These are phyloP conservation scores for Didymella pinodella DNA, from an alignment of 2,329 filamentous ascomycete genomes.

Conservation along the genomic window DNA sequence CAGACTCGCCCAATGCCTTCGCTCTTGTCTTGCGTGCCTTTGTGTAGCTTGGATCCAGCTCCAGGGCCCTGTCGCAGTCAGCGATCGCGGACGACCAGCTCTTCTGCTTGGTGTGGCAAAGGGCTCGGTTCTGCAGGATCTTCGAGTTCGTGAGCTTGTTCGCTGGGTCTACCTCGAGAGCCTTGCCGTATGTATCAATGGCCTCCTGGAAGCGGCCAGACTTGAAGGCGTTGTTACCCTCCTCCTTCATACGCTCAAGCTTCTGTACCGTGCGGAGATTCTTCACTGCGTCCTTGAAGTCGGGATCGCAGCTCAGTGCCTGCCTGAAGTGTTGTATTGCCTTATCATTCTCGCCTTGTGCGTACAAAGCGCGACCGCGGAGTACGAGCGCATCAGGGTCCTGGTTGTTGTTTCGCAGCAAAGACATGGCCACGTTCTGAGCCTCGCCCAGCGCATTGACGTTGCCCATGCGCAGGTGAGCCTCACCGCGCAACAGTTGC, in stretches of 20 bases:
- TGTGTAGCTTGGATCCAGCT: conserved; percentile 81
- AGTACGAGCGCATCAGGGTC: conserved; percentile 94
- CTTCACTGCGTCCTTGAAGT: conserved; percentile 87
- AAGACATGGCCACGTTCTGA: conserved; percentile 87
- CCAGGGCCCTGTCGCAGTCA: conserved; percentile 85
- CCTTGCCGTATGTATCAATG: conserved; percentile 82
- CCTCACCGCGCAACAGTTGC: conserved; percentile 90
- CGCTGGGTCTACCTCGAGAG: conserved; percentile 81
- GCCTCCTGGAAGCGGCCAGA: conserved; percentile 79
- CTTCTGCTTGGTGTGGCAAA: conserved; percentile 84
- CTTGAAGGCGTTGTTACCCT: conserved; percentile 92
- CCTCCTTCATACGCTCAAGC: conserved; percentile 90
- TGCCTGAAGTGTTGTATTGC: conserved; percentile 91
- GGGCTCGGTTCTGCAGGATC: conserved; percentile 89
- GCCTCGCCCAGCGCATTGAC: conserved; percentile 89
- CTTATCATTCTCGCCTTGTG: conserved; percentile 93
- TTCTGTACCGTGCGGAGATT: conserved; percentile 90
- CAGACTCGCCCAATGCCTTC: conserved; percentile 83
- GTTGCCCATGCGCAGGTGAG: conserved; percentile 90
- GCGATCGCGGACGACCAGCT: conserved; percentile 80
- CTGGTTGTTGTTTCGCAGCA: conserved; percentile 85
- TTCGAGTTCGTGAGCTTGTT: conserved; percentile 96
- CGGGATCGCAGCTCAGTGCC: conserved; percentile 88
- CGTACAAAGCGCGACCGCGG: conserved; percentile 85
- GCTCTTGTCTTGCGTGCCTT: conserved; percentile 96